Evolutionary conservation across 306 rosid genomes (phyloP).

Genomic region (Herpetospermum pedunculosum): DNA sequence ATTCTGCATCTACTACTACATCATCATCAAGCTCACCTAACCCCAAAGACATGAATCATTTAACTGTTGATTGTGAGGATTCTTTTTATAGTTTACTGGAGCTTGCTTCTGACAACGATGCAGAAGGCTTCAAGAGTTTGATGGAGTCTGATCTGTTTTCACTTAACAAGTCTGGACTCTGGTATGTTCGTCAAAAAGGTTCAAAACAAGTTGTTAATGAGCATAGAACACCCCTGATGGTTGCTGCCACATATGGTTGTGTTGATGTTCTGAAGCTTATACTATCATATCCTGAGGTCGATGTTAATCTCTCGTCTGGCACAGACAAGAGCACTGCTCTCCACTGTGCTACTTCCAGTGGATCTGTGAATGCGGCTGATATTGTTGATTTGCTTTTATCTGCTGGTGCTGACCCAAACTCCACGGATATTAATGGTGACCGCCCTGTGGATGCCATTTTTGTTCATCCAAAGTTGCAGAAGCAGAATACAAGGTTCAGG

Average conservation of each 20-base stretch:
- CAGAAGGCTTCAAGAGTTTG: conserved; percentile 41
- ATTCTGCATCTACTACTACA: conserved; percentile 20
- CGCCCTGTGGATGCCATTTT: conserved; percentile 66
- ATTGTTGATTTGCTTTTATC: conserved; percentile 53
- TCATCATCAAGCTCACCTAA: conserved; percentile 30
- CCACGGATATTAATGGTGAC: conserved; percentile 44
- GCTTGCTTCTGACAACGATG: conserved; percentile 74
- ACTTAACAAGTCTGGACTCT: conserved; percentile 45
- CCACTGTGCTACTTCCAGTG: conserved; percentile 87
- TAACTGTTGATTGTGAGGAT: conserved; percentile 43
- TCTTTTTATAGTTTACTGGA: conserved; percentile 56
- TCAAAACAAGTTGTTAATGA: conserved; percentile 58
- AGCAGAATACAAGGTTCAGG: conserved; percentile 20
- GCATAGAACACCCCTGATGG: conserved; percentile 78
- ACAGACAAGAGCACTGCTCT: conserved; percentile 66
- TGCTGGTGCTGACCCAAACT: conserved; percentile 51
- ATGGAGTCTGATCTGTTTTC: conserved; percentile 35
- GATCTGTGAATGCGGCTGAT: conserved; percentile 45
- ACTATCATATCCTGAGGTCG: conserved; percentile 33
- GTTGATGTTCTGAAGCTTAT: conserved; percentile 53
- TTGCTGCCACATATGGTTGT: conserved; percentile 79
- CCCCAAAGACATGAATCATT: conserved; percentile 41
- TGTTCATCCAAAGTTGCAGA: conserved; percentile 46
- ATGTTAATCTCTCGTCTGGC: conserved; percentile 59
- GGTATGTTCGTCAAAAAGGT: conserved; percentile 73